Percentiles rank a stretch among this genome's conserved stretches.
Evolutionary conservation across 108 stramenopile genomes (phyloP).

Genomic region (Schizochytrium sp.): DNA sequence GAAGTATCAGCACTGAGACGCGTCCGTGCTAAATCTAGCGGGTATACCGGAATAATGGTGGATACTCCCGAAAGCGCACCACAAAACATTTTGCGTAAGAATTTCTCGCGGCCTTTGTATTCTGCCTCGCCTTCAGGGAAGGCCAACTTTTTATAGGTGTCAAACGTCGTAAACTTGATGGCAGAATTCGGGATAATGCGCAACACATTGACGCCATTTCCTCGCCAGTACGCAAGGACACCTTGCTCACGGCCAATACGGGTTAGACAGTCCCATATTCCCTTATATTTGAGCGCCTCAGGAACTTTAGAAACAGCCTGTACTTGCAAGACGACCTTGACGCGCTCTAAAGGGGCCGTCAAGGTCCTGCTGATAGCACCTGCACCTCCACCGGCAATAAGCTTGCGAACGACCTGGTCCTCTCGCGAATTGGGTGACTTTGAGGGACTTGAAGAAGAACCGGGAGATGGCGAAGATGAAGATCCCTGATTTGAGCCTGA

Average conservation of each 20-base stretch:
- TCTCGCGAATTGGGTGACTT: too few relatives aligned
- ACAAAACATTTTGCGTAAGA: constrained; percentile 2
- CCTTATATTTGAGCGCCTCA: background rate
- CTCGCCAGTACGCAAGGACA: background rate
- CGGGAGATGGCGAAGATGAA: too few relatives aligned
- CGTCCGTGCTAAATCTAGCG: constrained; percentile 2
- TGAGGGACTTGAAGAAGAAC: too few relatives aligned
- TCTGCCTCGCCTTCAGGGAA: background rate
- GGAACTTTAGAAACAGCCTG: constrained; percentile 34
- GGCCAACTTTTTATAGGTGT: background rate
- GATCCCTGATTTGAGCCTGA: too few relatives aligned
- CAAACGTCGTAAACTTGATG: background rate
- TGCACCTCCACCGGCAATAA: background rate
- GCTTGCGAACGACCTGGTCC: background rate
- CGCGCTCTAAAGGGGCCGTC: background rate
- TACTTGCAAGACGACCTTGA: background rate
- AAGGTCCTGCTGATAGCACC: background rate
- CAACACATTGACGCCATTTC: background rate
- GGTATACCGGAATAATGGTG: constrained; percentile 3
- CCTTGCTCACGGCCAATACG: background rate
- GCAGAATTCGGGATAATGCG: constrained; percentile 14
- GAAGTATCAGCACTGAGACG: background rate
- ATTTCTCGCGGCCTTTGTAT: constrained; percentile 13
- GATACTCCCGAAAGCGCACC: background rate
- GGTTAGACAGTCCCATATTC: background rate